Base-by-base conservation (phyloP, 257 asterid species). In the Asclepias syriaca region DNA sequence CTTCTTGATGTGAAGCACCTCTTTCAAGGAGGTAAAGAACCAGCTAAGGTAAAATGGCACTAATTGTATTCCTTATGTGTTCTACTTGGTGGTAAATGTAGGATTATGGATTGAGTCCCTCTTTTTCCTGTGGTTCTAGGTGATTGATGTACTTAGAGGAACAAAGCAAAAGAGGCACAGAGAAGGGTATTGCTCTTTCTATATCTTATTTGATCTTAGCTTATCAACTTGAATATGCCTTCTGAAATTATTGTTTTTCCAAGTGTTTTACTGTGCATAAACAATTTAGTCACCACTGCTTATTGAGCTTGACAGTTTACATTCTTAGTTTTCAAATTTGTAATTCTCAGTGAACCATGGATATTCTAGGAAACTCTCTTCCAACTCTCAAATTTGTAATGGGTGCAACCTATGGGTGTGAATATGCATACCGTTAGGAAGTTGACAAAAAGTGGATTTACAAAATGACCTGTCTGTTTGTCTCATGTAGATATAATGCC, bases 1-100 rank as follows among this genome's bases (percentile, higher is more conserved):
- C 92, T 95, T 64, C 93, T 95, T 60, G 98, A 95, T 86, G 77
- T 88, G 5, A 92, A 90, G 77, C 96, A 92, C 81, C 89, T 95
- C 63, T 95, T 95, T 72, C 87, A 85, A 81, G 90, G 92, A 74
- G 97, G 94, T 68, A 81, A 84, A 80, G 98, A 92, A 72, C 80
- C 96, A 68, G 86, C 91, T 4, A 92, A 87, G 97, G 99, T 94
- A 83, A 77, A 69, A 69, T 63, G 74, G 27, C 46, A 40, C 40
- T 14, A 68, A 21, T 8, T 49, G 22, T 29, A 15, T 16, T 13
- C 16, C 70, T 22, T 46, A 54, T 32, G 29, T 43, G 73, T 2
- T 59, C 53, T 40, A n/a, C 9, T 45, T 68, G 45, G 61, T 5
- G 19, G 45, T 37, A 49, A 59, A 54, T 67, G 24, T 60, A 39